Evolutionary conservation across 352 stramenopile genomes (phyloP).

Genomic region (Aphanomyces euteiches): DNA sequence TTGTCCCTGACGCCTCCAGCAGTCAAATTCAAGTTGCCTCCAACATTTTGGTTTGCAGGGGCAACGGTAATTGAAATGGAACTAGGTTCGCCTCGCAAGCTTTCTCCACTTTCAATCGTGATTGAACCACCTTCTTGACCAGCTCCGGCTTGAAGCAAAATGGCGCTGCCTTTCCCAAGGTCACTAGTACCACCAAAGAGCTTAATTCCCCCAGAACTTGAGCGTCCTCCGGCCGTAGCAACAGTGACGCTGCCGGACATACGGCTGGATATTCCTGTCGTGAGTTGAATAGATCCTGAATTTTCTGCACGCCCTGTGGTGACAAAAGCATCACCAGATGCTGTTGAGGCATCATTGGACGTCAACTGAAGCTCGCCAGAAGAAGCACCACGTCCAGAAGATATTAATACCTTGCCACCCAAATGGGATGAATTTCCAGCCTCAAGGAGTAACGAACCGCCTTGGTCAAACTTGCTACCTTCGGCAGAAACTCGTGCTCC

Average conservation of each 20-base stretch:
- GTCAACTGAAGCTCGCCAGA: not conserved
- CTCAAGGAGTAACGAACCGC: not conserved
- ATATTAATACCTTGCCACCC: not conserved
- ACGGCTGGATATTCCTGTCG: not conserved
- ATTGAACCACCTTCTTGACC: not conserved
- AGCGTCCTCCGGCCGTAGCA: not conserved
- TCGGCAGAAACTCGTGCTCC: not conserved
- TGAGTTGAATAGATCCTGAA: slow-evolving; percentile 8
- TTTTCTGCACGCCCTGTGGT: not conserved
- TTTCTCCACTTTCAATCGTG: not conserved
- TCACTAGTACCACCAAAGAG: not conserved
- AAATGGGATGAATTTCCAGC: not conserved
- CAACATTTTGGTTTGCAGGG: not conserved
- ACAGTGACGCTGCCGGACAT: slow-evolving; percentile 13
- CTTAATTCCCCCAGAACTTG: slow-evolving; percentile 7
- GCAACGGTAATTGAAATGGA: not conserved
- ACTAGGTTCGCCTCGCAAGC: not conserved
- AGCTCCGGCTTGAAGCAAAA: not conserved
- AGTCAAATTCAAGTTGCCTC: not conserved
- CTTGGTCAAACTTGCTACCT: not conserved
- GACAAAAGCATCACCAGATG: not conserved
- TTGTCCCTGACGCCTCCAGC: not conserved
- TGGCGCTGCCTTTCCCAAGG: not conserved
- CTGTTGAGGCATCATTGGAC: not conserved
- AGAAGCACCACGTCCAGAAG: not conserved